phyloP scores from a whole-genome alignment of 441 rosid genomes.

The Populus hybrid region DNA sequence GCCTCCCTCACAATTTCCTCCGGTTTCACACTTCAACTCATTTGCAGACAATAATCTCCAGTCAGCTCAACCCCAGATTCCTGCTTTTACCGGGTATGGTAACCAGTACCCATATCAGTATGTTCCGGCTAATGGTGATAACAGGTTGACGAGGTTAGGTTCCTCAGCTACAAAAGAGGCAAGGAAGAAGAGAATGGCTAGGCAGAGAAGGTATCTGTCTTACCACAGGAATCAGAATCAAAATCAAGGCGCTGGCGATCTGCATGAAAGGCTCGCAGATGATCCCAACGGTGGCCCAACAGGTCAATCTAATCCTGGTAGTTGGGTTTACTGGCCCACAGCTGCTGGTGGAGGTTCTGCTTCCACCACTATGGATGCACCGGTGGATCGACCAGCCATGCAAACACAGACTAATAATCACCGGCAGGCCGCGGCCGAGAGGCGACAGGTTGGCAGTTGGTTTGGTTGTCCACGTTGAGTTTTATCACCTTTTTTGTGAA shows the following conservation, averaged over 20 bases:
- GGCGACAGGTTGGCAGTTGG: slow-evolving; percentile 53
- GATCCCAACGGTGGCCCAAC: slow-evolving; percentile 34
- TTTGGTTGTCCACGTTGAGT: neutral
- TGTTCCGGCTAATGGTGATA: slow-evolving; percentile 41
- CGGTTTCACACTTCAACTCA: slow-evolving; percentile 40
- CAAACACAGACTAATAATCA: slow-evolving; percentile 43
- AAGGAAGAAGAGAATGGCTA: slow-evolving; percentile 92
- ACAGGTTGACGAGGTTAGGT: slow-evolving; percentile 47
- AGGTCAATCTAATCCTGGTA: slow-evolving; percentile 27
- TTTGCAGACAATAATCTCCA: slow-evolving; percentile 37
- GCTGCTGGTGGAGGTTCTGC: slow-evolving; percentile 10
- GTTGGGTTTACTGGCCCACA: slow-evolving; percentile 69
- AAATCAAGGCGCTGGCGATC: slow-evolving; percentile 30
- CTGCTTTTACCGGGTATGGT: slow-evolving; percentile 45
- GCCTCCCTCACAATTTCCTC: slow-evolving; percentile 48
- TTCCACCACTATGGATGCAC: slow-evolving; percentile 25
- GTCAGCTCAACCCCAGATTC: slow-evolving; percentile 21
- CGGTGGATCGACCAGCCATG: slow-evolving; percentile 27
- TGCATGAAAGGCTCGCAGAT: slow-evolving; percentile 39
- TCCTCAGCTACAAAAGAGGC: slow-evolving; percentile 88
- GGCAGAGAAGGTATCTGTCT: slow-evolving; percentile 70
- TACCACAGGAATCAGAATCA: slow-evolving; percentile 48
- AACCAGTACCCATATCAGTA: slow-evolving; percentile 53
- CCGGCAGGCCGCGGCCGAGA: slow-evolving; percentile 55
- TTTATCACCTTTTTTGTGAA: neutral